phyloP scores from a whole-genome alignment of 1,284 basidiomycete species.

The Leccinum subfulvum region DNA sequence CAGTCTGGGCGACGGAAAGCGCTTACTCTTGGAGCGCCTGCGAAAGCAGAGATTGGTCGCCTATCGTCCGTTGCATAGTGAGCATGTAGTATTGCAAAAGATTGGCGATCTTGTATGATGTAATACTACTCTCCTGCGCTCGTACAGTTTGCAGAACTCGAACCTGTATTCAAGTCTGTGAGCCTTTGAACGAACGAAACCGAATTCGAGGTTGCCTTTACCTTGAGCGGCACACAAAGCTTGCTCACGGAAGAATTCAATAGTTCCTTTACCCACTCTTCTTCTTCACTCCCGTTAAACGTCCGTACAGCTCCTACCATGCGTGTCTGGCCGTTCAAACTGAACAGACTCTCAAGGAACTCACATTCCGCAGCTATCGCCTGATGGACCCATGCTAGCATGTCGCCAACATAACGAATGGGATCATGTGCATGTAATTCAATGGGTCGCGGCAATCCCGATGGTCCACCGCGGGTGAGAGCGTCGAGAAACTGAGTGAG shows the following conservation, averaged over 20 bases:
- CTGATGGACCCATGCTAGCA: slow-evolving; percentile 99
- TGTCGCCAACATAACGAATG: slow-evolving; percentile 93
- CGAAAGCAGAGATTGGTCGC: slow-evolving; percentile 75
- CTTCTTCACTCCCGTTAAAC: slow-evolving; percentile 64
- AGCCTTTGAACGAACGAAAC: background rate
- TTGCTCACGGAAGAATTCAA: slow-evolving; percentile 85
- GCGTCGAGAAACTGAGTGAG: slow-evolving; percentile 83
- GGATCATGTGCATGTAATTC: slow-evolving; percentile 98
- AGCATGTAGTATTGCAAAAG: slow-evolving; percentile 92
- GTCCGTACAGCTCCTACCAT: slow-evolving; percentile 77
- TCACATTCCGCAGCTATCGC: slow-evolving; percentile 92
- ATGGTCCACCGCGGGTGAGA: slow-evolving; percentile 86
- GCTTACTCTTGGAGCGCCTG: slow-evolving; percentile 79
- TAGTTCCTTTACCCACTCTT: slow-evolving; percentile 77
- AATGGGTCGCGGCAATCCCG: slow-evolving; percentile 88
- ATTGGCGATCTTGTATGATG: slow-evolving; percentile 89
- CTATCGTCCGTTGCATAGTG: slow-evolving; percentile 92
- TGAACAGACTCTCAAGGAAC: slow-evolving; percentile 85
- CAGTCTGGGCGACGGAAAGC: background rate
- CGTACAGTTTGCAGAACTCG: slow-evolving; percentile 91
- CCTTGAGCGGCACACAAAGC: slow-evolving; percentile 84
- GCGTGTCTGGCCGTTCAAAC: slow-evolving; percentile 46
- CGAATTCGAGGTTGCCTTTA: slow-evolving; percentile 28
- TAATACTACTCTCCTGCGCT: slow-evolving; percentile 89
- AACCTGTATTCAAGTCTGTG: slow-evolving; percentile 44